Conservation (phyloP, 805 yeast species). For the Yarrowia sp. region DNA sequence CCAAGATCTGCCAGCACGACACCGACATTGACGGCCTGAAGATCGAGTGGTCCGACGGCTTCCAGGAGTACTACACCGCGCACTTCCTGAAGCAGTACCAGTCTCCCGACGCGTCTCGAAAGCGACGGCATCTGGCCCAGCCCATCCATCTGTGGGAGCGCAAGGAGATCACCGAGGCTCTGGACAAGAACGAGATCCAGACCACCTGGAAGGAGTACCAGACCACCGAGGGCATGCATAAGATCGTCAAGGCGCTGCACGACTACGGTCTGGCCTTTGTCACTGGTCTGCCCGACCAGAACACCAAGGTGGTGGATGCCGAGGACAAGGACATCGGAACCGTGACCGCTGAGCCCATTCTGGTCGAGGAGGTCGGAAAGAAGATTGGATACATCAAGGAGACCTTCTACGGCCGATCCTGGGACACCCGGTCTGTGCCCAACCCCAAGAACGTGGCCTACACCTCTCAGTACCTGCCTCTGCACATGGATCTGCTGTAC, state of each 20-base stretch:
- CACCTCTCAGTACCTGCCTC: slow-evolving; percentile 60
- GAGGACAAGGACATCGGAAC: slow-evolving; percentile 35
- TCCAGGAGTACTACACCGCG: slow-evolving; percentile 44
- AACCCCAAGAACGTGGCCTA: slow-evolving; percentile 69
- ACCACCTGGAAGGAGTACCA: slow-evolving; percentile 46
- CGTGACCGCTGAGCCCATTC: slow-evolving; percentile 29
- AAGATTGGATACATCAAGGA: slow-evolving; percentile 65
- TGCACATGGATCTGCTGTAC: slow-evolving; percentile 75
- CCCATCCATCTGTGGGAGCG: slow-evolving; percentile 38
- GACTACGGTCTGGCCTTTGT: slow-evolving; percentile 57
- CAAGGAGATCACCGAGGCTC: slow-evolving; percentile 28
- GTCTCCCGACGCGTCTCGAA: slow-evolving; percentile 40
- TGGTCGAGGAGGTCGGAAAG: slow-evolving; percentile 48
- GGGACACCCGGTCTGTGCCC: slow-evolving; percentile 57
- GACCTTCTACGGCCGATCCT: slow-evolving; percentile 69
- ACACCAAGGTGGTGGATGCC: slow-evolving; percentile 28
- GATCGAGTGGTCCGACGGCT: slow-evolving; percentile 53
- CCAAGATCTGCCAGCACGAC: slow-evolving; percentile 14
- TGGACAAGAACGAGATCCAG: slow-evolving; percentile 36
- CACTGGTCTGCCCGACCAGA: slow-evolving; percentile 50
- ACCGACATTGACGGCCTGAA: slow-evolving; percentile 38
- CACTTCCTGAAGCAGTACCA: slow-evolving; percentile 50
- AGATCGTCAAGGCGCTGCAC: slow-evolving; percentile 49
- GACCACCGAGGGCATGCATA: slow-evolving; percentile 39
- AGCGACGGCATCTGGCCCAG: slow-evolving; percentile 40